Percentiles rank a stretch among this genome's conserved stretches.
Evolutionary conservation across 768 basidiomycete species (phyloP).

Genomic region (Kwoniella dendrophila): DNA sequence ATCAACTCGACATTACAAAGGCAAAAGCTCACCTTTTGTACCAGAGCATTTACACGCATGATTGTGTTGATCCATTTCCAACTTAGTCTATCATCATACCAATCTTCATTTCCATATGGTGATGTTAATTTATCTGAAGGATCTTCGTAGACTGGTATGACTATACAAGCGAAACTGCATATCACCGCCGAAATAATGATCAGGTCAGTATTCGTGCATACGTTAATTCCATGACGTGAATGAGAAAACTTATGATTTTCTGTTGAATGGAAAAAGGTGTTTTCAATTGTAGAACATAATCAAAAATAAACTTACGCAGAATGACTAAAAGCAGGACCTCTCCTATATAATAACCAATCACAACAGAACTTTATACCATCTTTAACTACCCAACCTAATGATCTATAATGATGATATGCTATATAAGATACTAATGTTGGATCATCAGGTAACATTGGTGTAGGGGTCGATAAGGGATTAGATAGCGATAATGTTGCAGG

Average conservation of each 20-base stretch:
- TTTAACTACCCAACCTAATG: conserved; percentile 95
- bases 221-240: too few relatives aligned
- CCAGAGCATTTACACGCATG: conserved; percentile 93
- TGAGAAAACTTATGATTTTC: too few relatives aligned
- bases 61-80: conserved; percentile 98
- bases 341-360: conserved; percentile 90
- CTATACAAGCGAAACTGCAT: conserved; percentile 83
- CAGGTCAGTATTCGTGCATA: too few relatives aligned
- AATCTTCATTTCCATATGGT: conserved; percentile 68
- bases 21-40: conserved; percentile 76
- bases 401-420: conserved; percentile 91
- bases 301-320: conserved; percentile 78
- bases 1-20: too few relatives aligned
- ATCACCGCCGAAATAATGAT: too few relatives aligned
- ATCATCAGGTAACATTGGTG: conserved; percentile 67
- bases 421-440: conserved; percentile 89
- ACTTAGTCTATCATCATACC: conserved; percentile 62
- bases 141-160: conserved; percentile 88
- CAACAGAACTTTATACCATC: conserved; percentile 96
- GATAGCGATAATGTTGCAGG: conserved; percentile 44
- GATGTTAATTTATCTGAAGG: conserved; percentile 69
- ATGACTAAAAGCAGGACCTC: conserved; percentile 91
- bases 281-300: not conserved
- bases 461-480: conserved; percentile 52
- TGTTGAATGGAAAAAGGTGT: not conserved